phyloP scores from a whole-genome alignment of 305 asterid species.

The Fraxinus platypoda region DNA sequence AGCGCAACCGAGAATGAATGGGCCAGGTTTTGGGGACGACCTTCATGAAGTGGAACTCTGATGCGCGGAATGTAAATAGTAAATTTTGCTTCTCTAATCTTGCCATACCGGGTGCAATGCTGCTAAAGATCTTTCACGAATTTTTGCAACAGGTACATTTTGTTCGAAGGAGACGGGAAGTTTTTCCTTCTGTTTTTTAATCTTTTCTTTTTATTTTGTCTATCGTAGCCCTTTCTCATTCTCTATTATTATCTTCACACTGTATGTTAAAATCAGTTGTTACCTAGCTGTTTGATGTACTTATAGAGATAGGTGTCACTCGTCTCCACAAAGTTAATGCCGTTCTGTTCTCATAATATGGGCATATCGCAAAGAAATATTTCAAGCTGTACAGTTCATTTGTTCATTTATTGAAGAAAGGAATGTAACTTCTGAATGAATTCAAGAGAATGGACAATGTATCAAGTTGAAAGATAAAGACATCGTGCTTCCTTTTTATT shows the following conservation, averaged over 20 bases:
- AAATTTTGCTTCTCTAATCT: constrained; percentile 23
- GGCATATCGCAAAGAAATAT: constrained; percentile 28
- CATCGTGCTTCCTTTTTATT: neutral
- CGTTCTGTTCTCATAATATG: constrained; percentile 25
- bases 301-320: constrained; percentile 45
- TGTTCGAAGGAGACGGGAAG: constrained; percentile 21
- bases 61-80: constrained; percentile 43
- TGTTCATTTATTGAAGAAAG: constrained; percentile 45
- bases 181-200: constrained; percentile 5
- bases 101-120: constrained; percentile 27
- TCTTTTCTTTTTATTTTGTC: neutral
- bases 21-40: constrained; percentile 49
- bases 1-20: constrained; percentile 35
- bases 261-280: constrained; percentile 37
- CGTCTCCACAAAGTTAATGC: constrained; percentile 29
- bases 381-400: constrained; percentile 52
- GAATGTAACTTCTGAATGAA: constrained; percentile 19
- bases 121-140: constrained; percentile 21
- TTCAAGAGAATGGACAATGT: constrained; percentile 4
- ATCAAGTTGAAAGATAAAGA: neutral
- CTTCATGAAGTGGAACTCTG: constrained; percentile 79
- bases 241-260: constrained; percentile 15
- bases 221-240: neutral
- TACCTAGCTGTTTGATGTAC: constrained; percentile 38
- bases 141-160: constrained; percentile 20